These are phyloP conservation scores for Euphorbia pulcherrima DNA, from an alignment of 345 rosid genomes.

Conservation along the genomic window DNA sequence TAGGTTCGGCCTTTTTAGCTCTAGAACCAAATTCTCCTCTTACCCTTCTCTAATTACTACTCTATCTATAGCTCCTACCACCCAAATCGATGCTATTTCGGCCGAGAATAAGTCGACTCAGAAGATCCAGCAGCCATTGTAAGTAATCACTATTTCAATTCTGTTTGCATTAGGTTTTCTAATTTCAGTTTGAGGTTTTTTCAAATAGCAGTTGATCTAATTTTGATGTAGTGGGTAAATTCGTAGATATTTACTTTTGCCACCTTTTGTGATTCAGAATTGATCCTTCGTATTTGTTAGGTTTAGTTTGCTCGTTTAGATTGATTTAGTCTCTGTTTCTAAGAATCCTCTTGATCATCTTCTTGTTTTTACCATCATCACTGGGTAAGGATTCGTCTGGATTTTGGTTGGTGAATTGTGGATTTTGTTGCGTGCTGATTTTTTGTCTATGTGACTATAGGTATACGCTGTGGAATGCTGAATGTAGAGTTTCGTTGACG, in stretches of 20 bases:
- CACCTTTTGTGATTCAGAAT: too few species aligned
- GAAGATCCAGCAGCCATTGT: slow-evolving; percentile 28
- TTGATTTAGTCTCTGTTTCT: too few species aligned
- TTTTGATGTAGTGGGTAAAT: too few species aligned
- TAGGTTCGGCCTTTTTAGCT: neutral
- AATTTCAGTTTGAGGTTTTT: too few species aligned
- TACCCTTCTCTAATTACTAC: slow-evolving; percentile 31
- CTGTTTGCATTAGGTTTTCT: too few species aligned
- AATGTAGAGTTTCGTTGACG: slow-evolving; percentile 68
- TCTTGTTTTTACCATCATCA: slow-evolving; percentile 71
- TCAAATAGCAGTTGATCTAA: too few species aligned
- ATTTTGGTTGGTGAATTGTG: neutral
- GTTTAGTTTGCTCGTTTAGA: too few species aligned
- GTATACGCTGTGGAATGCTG: slow-evolving; percentile 92
- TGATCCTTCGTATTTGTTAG: too few species aligned
- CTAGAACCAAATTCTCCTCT: slow-evolving; percentile 4
- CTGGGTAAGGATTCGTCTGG: slow-evolving; percentile 48
- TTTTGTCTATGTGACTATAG: slow-evolving; percentile 30
- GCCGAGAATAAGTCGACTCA: slow-evolving; percentile 26
- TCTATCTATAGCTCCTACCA: slow-evolving; percentile 25
- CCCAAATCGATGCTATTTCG: slow-evolving; percentile 21
- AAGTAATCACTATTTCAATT: too few species aligned
- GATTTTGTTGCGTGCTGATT: slow-evolving; percentile 1
- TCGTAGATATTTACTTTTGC: too few species aligned
- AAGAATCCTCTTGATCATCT: slow-evolving; percentile 62